Base-by-base conservation (phyloP, 2,329 filamentous ascomycete species). In the Teratosphaeria destructans region DNA sequence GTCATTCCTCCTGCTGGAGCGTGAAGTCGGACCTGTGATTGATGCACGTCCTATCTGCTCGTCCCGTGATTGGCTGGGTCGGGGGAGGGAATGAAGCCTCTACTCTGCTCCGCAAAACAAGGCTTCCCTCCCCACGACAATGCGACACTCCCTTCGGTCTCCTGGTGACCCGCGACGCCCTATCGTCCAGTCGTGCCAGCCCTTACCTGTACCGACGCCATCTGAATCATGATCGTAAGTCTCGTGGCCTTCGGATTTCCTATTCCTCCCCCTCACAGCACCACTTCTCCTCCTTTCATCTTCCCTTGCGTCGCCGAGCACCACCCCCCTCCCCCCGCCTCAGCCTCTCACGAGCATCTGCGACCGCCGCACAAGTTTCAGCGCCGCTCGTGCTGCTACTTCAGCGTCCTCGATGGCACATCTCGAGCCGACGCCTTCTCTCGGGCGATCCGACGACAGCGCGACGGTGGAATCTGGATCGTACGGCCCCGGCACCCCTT, bases 361-460 rank as follows among this genome's bases (percentile, higher is more conserved):
- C 43, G 43, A 23, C 23, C 43, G 43, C n/a, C 43, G 43, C 43
- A 49, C 19, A 26, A n/a, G 16, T 23, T 49, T 23, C 43, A 49
- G 5, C 16, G n/a, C 43, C 10, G n/a, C n/a, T 11, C 3, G 5
- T 23, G 5, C 43, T 19, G 23, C 8, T 49, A 23, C 6, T 23
- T 7, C 19, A 26, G 27, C 10, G 26, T 32, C 53, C 16, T 3
- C 56, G 49, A 62, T 61, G 52, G 49, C 59, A 14, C 52, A n/a
- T 8, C 47, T 54, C 29, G 54, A 59, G 16, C 55, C 63, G 27
- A 34, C 62, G 8, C 63, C 63, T 16, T 65, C 62, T 12, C 57
- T 61, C 5, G 61, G 59, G 11, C 59, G 59, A 16, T 64, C 62
- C 16, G 63, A 62, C 54, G 61, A 60, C 52, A 63, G 63, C 59